Conservation (phyloP, 2,329 filamentous ascomycete genomes). For the Elsinoe australis region DNA sequence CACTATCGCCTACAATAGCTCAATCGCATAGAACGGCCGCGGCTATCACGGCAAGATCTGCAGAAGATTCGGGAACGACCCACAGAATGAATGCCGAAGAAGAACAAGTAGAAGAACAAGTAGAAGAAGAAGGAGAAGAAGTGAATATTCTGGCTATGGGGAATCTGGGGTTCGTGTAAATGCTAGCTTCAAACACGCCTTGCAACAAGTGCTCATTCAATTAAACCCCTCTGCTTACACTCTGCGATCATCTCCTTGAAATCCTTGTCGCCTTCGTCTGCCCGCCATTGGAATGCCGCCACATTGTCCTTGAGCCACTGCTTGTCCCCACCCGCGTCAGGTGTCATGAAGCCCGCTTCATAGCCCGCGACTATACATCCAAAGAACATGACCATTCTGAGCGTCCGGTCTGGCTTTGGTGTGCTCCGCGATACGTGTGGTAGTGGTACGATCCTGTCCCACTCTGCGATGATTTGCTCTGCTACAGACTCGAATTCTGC, state of each 20-base stretch:
- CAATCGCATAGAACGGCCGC: too few relatives aligned
- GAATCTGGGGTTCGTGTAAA: too few relatives aligned
- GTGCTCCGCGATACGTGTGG: slow-evolving; percentile 22
- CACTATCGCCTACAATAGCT: too few relatives aligned
- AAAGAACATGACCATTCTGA: slow-evolving; percentile 22
- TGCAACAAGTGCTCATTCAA: slow-evolving; percentile 16
- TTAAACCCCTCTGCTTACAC: slow-evolving; percentile 27
- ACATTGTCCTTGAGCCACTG: slow-evolving; percentile 31
- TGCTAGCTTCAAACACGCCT: not conserved
- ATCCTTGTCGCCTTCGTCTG: slow-evolving; percentile 30
- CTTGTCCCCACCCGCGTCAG: slow-evolving; percentile 28
- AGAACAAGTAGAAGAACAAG: too few relatives aligned
- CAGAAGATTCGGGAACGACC: too few relatives aligned
- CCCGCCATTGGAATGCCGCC: slow-evolving; percentile 29
- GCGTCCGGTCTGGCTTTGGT: slow-evolving; percentile 22
- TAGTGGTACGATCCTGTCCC: slow-evolving; percentile 27
- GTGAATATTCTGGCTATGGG: too few relatives aligned
- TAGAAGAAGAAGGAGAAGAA: too few relatives aligned
- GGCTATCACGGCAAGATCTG: too few relatives aligned
- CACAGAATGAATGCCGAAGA: too few relatives aligned
- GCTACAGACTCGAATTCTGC: slow-evolving; percentile 28
- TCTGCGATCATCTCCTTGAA: slow-evolving; percentile 30
- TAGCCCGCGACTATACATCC: slow-evolving; percentile 26
- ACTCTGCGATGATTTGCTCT: slow-evolving; percentile 23
- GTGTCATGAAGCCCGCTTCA: slow-evolving; percentile 29